Evolutionary conservation across 306 rosid genomes (phyloP).

Genomic region (Acacia confusa): DNA sequence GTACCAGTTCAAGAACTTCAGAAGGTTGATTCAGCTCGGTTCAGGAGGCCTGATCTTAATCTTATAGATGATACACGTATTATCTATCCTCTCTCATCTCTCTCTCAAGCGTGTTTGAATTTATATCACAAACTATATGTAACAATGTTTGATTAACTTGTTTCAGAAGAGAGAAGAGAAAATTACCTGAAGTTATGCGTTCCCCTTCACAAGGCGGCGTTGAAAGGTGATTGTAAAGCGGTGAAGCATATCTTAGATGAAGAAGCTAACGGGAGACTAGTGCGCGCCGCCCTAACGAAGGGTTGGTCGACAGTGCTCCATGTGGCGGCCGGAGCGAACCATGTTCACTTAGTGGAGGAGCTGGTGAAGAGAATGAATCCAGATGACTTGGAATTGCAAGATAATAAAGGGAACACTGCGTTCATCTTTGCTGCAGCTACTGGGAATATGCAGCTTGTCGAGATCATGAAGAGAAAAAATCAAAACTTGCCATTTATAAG

Average conservation of each 20-base stretch:
- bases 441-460: conserved; percentile 31
- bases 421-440: conserved; percentile 32
- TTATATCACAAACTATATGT: not conserved
- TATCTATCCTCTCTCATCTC: not conserved
- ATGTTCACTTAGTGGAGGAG: conserved; percentile 36
- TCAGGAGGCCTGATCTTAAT: conserved; percentile 1
- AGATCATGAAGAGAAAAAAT: conserved; percentile 21
- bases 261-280: not conserved
- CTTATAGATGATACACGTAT: not conserved
- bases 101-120: not conserved
- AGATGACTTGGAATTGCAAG: conserved; percentile 31
- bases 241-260: conserved; percentile 25
- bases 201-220: conserved; percentile 39
- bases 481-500: not conserved
- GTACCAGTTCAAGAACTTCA: not conserved
- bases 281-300: conserved; percentile 31
- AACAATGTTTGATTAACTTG: not conserved
- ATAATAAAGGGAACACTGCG: conserved; percentile 31
- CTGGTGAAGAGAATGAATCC: conserved; percentile 11
- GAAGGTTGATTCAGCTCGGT: not conserved
- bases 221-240: conserved; percentile 40
- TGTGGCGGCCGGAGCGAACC: conserved; percentile 37
- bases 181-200: conserved; percentile 12
- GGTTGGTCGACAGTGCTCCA: conserved; percentile 37
- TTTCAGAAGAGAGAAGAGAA: not conserved